Evolutionary conservation across 2,329 filamentous ascomycete species (phyloP), one percentile per base, ranked within the genome.

Genomic region (Beauveria sp.): DNA sequence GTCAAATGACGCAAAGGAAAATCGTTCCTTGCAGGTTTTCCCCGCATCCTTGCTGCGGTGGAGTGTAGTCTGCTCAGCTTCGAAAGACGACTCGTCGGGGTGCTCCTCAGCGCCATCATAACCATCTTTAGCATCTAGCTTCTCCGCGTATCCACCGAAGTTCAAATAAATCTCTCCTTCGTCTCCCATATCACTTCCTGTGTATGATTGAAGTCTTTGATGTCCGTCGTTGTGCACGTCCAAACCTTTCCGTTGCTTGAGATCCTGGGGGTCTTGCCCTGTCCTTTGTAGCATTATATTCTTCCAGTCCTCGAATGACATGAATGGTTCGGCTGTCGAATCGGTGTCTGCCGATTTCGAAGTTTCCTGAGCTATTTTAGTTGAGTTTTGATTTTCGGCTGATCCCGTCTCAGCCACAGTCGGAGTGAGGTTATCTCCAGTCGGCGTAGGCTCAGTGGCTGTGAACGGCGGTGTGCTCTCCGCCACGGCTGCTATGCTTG

Each of bases 261-360:
- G 66, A 76, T 89, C 70, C 78, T 91, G 73, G 6, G 79, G 78
- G 59, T 84, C 81, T 70, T 97, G 93, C 14, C 91, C 93, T 3
- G 85, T 88, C 70, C 91, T 90, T 56, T 88, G 90, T 20, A 97
- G 77, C 76, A 96, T 96, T 79, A 92, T 89, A 69, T 89, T 91
- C 76, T 96, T 97, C 94, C 94, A 99, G 69, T 97, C 93, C 71
- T 97, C 94, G 68, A 99, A 99, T 0, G 94, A 97, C 68, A 97
- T 85, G 72, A 97, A 97, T 7, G 92, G 65, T 6, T 69, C 68
- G 12, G 67, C 64, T 16, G 67, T 66, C 22, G 69, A 67, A 26
- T 70, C 69, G 9, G 40, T 30, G 43, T 63, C 58, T 24, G 55
- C 20, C 8, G 34, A 18, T 14, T 51, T 37, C 8, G 50, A 28